These are phyloP conservation scores for Scutellaria minor DNA, from an alignment of 257 asterid species.

Conservation along the genomic window DNA sequence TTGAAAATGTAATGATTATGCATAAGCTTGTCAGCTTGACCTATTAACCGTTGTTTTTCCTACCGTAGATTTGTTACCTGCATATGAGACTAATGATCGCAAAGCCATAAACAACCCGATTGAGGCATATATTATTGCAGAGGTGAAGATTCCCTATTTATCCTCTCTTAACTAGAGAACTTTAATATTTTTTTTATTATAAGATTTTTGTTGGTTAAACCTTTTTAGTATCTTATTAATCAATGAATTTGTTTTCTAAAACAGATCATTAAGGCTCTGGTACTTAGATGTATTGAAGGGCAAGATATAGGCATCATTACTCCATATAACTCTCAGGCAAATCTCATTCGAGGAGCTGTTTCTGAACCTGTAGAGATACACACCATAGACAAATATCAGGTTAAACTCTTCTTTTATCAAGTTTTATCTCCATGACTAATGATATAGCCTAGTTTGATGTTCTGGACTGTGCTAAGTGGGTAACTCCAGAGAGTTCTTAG, in stretches of 20 bases:
- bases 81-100: slow-evolving; percentile 65
- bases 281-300: slow-evolving; percentile 68
- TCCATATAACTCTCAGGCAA: slow-evolving; percentile 90
- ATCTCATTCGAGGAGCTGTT: slow-evolving; percentile 66
- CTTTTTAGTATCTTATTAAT: slow-evolving; percentile 20
- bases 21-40: slow-evolving; percentile 32
- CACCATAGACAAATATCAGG: slow-evolving; percentile 98
- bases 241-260: slow-evolving; percentile 24
- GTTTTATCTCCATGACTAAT: background rate
- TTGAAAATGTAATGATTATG: slow-evolving; percentile 21
- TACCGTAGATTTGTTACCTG: slow-evolving; percentile 72
- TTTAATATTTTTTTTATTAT: background rate
- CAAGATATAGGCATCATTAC: slow-evolving; percentile 88
- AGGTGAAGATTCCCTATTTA: slow-evolving; percentile 51
- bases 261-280: slow-evolving; percentile 59
- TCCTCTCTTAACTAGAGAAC: slow-evolving; percentile 18
- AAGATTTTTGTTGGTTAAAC: background rate
- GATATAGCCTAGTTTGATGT: too few species aligned
- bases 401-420: slow-evolving; percentile 26
- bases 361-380: slow-evolving; percentile 81
- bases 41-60: slow-evolving; percentile 22
- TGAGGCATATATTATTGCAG: slow-evolving; percentile 79
- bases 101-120: slow-evolving; percentile 76
- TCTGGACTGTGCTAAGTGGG: too few species aligned
- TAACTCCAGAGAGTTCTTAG: too few species aligned